phyloP scores from a whole-genome alignment of 352 stramenopile species.

The Hyaloperonospora arabidopsidis region DNA sequence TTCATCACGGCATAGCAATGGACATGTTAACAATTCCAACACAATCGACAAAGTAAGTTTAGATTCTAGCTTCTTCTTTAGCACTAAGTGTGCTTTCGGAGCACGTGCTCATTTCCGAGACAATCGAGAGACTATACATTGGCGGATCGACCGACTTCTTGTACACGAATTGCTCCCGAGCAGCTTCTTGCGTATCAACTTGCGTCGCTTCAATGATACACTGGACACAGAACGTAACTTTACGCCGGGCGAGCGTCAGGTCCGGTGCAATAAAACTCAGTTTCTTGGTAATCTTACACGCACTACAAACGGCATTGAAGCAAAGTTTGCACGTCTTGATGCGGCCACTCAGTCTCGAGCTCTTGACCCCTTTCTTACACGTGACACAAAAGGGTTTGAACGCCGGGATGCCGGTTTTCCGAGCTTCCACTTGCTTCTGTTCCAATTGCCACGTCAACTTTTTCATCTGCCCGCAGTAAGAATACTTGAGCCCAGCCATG shows the following conservation, averaged over 20 bases:
- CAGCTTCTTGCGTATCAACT: slow-evolving; percentile 20
- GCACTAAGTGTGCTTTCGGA: slow-evolving; percentile 5
- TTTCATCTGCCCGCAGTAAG: slow-evolving; percentile 30
- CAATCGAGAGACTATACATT: slow-evolving; percentile 6
- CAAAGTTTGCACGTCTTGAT: slow-evolving; percentile 20
- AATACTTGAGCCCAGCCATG: slow-evolving; percentile 24
- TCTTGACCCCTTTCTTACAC: slow-evolving; percentile 17
- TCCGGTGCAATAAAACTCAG: slow-evolving; percentile 24
- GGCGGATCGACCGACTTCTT: slow-evolving; percentile 2
- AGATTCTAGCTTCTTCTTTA: too few relatives aligned
- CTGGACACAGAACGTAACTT: slow-evolving; percentile 21
- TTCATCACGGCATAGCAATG: too few relatives aligned
- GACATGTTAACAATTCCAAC: too few relatives aligned
- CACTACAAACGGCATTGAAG: slow-evolving; percentile 15
- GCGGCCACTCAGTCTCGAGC: slow-evolving; percentile 2
- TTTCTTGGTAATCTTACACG: slow-evolving; percentile 23
- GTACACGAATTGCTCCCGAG: slow-evolving; percentile 16
- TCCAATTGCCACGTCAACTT: slow-evolving; percentile 24
- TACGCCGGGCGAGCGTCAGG: slow-evolving; percentile 11
- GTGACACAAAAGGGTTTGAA: slow-evolving; percentile 18
- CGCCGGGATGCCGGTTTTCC: not conserved
- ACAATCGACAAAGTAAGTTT: too few relatives aligned
- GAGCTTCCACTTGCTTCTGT: not conserved
- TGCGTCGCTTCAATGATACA: slow-evolving; percentile 15
- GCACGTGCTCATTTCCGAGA: slow-evolving; percentile 17